A percentile compares a stretch with the other conserved stretches of the same genome.
Evolutionary conservation across 768 basidiomycete species (phyloP).

Genomic region (Albatrellus ellisii): DNA sequence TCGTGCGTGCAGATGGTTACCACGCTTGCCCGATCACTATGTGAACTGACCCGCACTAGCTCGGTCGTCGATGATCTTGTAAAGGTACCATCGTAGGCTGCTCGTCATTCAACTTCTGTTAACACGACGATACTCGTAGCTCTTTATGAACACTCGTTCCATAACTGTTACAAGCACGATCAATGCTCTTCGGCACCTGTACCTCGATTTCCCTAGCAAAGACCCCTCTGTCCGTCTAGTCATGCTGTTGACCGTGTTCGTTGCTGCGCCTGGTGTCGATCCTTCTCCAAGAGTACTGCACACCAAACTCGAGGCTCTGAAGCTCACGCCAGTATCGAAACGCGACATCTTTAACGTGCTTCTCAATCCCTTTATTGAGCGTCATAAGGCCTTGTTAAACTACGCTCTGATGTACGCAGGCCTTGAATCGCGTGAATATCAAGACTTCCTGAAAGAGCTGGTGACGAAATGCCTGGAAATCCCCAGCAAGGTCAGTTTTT

Average conservation of each 20-base stretch:
- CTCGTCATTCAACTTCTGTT: neutral
- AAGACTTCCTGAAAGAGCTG: conserved; percentile 42
- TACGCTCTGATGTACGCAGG: conserved; percentile 32
- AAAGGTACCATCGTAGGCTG: conserved; percentile 30
- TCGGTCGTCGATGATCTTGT: conserved; percentile 51
- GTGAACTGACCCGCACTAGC: conserved; percentile 16
- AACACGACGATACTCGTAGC: conserved; percentile 24
- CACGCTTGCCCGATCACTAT: neutral
- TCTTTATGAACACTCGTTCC: conserved; percentile 57
- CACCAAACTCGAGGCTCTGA: conserved; percentile 40
- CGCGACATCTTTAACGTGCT: conserved; percentile 51
- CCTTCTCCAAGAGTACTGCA: conserved; percentile 16
- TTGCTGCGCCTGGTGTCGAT: conserved; percentile 17
- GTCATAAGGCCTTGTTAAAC: conserved; percentile 29
- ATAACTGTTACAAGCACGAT: conserved; percentile 37
- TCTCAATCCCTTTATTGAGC: conserved; percentile 58
- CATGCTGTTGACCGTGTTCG: conserved; percentile 59
- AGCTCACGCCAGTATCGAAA: conserved; percentile 40
- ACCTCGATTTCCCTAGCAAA: conserved; percentile 49
- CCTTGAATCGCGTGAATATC: conserved; percentile 26
- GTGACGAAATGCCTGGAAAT: conserved; percentile 45
- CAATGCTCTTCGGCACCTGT: conserved; percentile 46
- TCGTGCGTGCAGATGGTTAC: conserved; percentile 28
- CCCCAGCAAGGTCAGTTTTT: conserved; percentile 30
- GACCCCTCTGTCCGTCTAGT: conserved; percentile 53